Evolutionary conservation across 495 filamentous ascomycete genomes (phyloP).

Genomic region (Penicillium diatomitis): DNA sequence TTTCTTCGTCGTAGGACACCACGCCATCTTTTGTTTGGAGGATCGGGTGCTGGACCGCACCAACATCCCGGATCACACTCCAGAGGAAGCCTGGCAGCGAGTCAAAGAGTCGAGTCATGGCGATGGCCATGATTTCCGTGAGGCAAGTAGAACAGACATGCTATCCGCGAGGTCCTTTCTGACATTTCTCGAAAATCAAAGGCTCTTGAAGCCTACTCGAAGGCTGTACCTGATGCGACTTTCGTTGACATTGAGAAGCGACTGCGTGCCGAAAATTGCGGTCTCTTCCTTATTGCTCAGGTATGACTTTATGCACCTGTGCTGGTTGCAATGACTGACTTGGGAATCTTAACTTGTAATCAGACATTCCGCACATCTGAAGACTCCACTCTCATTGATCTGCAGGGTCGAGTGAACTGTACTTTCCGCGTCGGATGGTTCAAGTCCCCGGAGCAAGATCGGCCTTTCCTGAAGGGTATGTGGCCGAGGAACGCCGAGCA

Average conservation of each 20-base stretch:
- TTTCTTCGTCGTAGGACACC: conserved; percentile 49
- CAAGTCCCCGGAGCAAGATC: conserved; percentile 52
- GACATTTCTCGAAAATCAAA: conserved; percentile 13
- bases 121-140: conserved; percentile 62
- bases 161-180: conserved; percentile 6
- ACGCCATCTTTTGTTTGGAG: conserved; percentile 53
- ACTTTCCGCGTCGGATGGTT: conserved; percentile 67
- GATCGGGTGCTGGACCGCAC: conserved; percentile 59
- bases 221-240: conserved; percentile 55
- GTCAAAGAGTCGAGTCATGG: conserved; percentile 54
- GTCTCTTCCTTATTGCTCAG: conserved; percentile 65
- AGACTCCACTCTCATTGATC: conserved; percentile 52
- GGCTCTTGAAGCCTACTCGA: conserved; percentile 63
- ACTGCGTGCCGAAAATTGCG: conserved; percentile 56
- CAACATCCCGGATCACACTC: conserved; percentile 45
- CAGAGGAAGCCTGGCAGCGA: conserved; percentile 61
- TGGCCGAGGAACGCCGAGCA: conserved; percentile 62
- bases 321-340: background rate
- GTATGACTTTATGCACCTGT: conserved; percentile 19
- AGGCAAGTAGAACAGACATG: conserved; percentile 31
- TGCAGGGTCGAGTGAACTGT: conserved; percentile 70
- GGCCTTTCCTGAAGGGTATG: conserved; percentile 45
- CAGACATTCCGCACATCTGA: conserved; percentile 14
- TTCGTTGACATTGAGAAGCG: conserved; percentile 64
- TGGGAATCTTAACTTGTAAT: conserved; percentile 31